These are phyloP conservation scores for Backusella westeae DNA, from an alignment of 192 early-diverging fungal genomes.

Conservation along the genomic window DNA sequence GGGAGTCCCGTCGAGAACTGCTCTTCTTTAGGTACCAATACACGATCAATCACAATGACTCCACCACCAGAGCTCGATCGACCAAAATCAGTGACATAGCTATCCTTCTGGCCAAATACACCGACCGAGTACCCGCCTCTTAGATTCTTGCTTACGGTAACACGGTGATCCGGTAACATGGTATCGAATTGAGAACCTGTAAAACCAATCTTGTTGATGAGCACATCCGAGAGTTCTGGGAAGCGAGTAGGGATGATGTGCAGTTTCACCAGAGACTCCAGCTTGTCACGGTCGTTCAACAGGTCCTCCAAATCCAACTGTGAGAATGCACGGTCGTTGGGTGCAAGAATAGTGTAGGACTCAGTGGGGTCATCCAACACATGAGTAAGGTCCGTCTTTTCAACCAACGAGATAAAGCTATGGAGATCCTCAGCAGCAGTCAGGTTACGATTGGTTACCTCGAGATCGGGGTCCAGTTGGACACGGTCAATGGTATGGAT, in stretches of 20 bases:
- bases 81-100: slow-evolving; percentile 16
- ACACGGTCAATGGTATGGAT: slow-evolving; percentile 48
- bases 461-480: slow-evolving; percentile 37
- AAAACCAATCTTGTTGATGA: neutral
- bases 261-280: slow-evolving; percentile 53
- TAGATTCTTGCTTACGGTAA: slow-evolving; percentile 7
- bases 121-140: slow-evolving; percentile 1
- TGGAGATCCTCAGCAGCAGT: slow-evolving; percentile 34
- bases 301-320: slow-evolving; percentile 32
- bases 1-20: neutral
- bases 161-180: neutral
- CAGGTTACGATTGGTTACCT: slow-evolving; percentile 43
- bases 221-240: neutral
- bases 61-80: slow-evolving; percentile 24
- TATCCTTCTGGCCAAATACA: slow-evolving; percentile 9
- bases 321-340: slow-evolving; percentile 48
- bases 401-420: slow-evolving; percentile 36
- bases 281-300: slow-evolving; percentile 34
- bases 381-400: neutral
- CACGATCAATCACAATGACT: slow-evolving; percentile 29
- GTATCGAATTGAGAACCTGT: slow-evolving; percentile 20
- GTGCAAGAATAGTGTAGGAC: slow-evolving; percentile 47
- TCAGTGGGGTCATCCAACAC: neutral
- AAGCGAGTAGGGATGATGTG: slow-evolving; percentile 57
- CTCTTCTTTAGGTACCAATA: slow-evolving; percentile 21